Conservation (phyloP, 805 yeast genomes). For the Teunomyces stri region DNA sequence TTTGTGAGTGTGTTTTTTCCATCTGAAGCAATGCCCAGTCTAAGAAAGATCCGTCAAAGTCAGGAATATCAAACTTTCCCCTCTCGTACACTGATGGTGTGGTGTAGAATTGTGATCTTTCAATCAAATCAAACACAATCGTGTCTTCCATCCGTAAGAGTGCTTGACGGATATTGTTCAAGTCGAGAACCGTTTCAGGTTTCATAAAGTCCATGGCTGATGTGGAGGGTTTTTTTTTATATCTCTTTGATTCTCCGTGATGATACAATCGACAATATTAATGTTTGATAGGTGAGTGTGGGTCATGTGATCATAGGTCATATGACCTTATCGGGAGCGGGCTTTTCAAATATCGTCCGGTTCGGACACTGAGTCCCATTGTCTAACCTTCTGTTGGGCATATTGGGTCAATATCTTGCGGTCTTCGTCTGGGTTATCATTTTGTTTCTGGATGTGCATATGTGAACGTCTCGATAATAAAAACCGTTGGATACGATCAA, state of each 20-base stretch:
- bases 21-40: slow-evolving; percentile 81
- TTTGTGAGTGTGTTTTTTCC: slow-evolving; percentile 65
- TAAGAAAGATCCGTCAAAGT: slow-evolving; percentile 75
- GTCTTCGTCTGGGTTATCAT: slow-evolving; percentile 9
- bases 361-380: slow-evolving; percentile 10
- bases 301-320: not conserved
- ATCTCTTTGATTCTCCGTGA: not conserved
- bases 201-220: slow-evolving; percentile 63
- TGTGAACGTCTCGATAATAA: slow-evolving; percentile 31
- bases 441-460: slow-evolving; percentile 7
- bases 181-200: slow-evolving; percentile 77
- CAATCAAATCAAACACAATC: slow-evolving; percentile 87
- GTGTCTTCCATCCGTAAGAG: slow-evolving; percentile 95
- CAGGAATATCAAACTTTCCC: slow-evolving; percentile 57
- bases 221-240: slow-evolving; percentile 3
- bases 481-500: slow-evolving; percentile 34
- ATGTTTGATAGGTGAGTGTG: not conserved
- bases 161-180: slow-evolving; percentile 79
- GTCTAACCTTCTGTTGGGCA: slow-evolving; percentile 27
- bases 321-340: not conserved
- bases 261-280: not conserved
- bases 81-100: slow-evolving; percentile 71
- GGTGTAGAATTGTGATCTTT: slow-evolving; percentile 81
- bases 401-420: slow-evolving; percentile 24
- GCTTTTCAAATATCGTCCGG: not conserved